A percentile compares a stretch with the other conserved stretches of the same genome.
Evolutionary conservation across 2,329 filamentous ascomycete species (phyloP).

Genomic region (Camillea tinctor): DNA sequence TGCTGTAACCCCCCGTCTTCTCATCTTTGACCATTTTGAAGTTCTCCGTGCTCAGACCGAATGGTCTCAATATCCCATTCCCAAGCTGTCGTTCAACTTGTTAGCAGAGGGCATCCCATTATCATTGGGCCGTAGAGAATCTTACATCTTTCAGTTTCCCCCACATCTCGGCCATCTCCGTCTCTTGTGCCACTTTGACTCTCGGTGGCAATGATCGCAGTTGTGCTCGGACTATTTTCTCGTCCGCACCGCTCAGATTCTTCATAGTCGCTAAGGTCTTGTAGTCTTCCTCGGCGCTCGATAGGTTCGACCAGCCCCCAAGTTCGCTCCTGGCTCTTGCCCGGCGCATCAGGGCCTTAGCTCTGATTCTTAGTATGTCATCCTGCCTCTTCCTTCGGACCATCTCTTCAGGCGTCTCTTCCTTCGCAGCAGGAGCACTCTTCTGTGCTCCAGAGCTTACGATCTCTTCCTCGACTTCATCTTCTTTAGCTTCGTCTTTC

Average conservation of each 20-base stretch:
- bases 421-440: slow-evolving; percentile 41
- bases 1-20: slow-evolving; percentile 85
- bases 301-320: slow-evolving; percentile 76
- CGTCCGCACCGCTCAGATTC: slow-evolving; percentile 64
- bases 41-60: slow-evolving; percentile 90
- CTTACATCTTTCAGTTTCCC: slow-evolving; percentile 81
- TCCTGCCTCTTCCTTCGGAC: slow-evolving; percentile 42
- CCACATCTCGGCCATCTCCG: slow-evolving; percentile 96
- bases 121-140: slow-evolving; percentile 14
- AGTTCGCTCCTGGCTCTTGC: slow-evolving; percentile 70
- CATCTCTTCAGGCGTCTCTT: slow-evolving; percentile 29
- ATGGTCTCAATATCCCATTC: slow-evolving; percentile 88
- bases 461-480: slow-evolving; percentile 56
- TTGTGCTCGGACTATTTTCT: slow-evolving; percentile 64
- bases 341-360: slow-evolving; percentile 79
- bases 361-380: slow-evolving; percentile 74
- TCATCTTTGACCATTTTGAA: slow-evolving; percentile 94
- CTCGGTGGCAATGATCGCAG: slow-evolving; percentile 64
- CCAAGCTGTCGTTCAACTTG: slow-evolving; percentile 57
- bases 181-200: slow-evolving; percentile 76
- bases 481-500: slow-evolving; percentile 40
- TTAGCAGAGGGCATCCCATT: slow-evolving; percentile 6
- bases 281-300: slow-evolving; percentile 80
- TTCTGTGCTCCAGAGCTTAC: slow-evolving; percentile 57
- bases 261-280: slow-evolving; percentile 58